Evolutionary conservation across 441 rosid genomes (phyloP).

Genomic region (Erysimum cheiri): DNA sequence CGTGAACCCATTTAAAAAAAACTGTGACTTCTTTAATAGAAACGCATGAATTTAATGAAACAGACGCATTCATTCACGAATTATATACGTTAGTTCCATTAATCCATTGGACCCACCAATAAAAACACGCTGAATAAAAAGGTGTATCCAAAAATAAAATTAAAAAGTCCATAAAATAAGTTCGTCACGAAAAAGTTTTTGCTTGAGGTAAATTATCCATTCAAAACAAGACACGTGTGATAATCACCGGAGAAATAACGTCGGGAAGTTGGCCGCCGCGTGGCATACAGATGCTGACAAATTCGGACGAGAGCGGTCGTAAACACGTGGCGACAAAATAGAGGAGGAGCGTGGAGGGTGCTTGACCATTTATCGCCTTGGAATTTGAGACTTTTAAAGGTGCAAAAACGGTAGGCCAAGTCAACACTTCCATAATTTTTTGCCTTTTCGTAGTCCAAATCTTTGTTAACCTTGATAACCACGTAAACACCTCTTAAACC

Average conservation of each 20-base stretch:
- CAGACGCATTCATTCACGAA: constrained; percentile 40
- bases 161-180: neutral
- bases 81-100: constrained; percentile 35
- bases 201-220: constrained; percentile 16
- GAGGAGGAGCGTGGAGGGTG: constrained; percentile 42
- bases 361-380: constrained; percentile 42
- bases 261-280: constrained; percentile 31
- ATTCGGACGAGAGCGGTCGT: constrained; percentile 19
- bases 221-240: constrained; percentile 17
- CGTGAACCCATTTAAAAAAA: constrained; percentile 30
- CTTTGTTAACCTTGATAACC: constrained; percentile 26
- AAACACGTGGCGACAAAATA: constrained; percentile 33
- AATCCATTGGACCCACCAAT: constrained; percentile 36
- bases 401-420: constrained; percentile 28
- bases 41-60: constrained; percentile 44
- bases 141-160: neutral
- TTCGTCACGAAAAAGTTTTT: constrained; percentile 19
- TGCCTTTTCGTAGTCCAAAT: neutral
- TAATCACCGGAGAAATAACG: constrained; percentile 21
- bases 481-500: constrained; percentile 43
- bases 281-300: constrained; percentile 40
- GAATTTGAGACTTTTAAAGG: constrained; percentile 28
- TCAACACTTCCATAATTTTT: constrained; percentile 9
- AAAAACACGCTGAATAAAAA: neutral
- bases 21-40: constrained; percentile 24